Percentiles rank a stretch among this genome's conserved stretches.
Conservation (phyloP, 2,329 filamentous ascomycete species). For the Moelleriella libera region DNA sequence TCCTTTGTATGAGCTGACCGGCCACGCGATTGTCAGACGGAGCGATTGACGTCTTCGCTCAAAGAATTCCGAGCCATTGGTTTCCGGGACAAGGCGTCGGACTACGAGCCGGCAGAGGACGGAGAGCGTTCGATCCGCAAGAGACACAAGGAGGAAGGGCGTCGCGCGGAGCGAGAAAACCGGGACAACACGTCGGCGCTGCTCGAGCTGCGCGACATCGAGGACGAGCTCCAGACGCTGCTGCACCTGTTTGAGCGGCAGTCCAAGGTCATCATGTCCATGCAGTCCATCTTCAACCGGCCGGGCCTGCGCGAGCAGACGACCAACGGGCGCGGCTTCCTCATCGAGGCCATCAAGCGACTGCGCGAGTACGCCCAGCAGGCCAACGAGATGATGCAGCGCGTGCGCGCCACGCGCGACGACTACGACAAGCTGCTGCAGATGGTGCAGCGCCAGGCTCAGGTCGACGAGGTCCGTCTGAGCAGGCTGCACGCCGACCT, state of each 20-base stretch:
- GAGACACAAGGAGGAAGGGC: constrained; percentile 23
- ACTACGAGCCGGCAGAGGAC: constrained; percentile 24
- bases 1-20: no score
- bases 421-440: constrained; percentile 53
- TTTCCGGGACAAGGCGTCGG: constrained; percentile 29
- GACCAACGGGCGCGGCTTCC: constrained; percentile 32
- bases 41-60: constrained; percentile 47
- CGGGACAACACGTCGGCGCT: constrained; percentile 48
- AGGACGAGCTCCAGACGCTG: constrained; percentile 47
- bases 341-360: constrained; percentile 35
- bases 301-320: constrained; percentile 26
- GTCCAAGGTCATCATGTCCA: constrained; percentile 30
- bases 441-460: constrained; percentile 52
- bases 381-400: constrained; percentile 40
- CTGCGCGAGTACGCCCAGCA: constrained; percentile 41
- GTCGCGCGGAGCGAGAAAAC: constrained; percentile 40
- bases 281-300: constrained; percentile 28
- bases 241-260: constrained; percentile 44
- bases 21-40: constrained; percentile 36
- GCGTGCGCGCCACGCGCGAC: constrained; percentile 42
- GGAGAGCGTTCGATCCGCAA: constrained; percentile 24
- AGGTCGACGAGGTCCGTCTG: constrained; percentile 51
- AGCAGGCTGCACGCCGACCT: constrained; percentile 49
- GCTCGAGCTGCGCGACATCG: constrained; percentile 48
- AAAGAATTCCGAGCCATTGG: constrained; percentile 47